These are phyloP conservation scores for Colletotrichum tofieldiae DNA, from an alignment of 2,329 filamentous ascomycete genomes.

Conservation along the genomic window DNA sequence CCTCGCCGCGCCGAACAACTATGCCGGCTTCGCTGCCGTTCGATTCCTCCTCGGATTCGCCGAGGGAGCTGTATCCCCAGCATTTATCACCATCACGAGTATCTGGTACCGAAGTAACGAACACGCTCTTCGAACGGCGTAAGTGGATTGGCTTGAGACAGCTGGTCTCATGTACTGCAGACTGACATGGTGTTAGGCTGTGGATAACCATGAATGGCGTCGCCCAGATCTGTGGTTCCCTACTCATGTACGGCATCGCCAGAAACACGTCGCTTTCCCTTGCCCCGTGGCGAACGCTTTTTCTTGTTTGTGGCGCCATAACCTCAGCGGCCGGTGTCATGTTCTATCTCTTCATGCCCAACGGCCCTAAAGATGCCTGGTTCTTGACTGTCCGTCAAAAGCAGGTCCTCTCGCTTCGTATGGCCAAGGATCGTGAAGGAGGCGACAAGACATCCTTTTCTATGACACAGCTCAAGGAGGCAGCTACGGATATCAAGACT, in stretches of 20 bases:
- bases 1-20: constrained; percentile 58
- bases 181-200: constrained; percentile 43
- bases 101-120: constrained; percentile 52
- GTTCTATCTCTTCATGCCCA: constrained; percentile 65
- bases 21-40: constrained; percentile 56
- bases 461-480: constrained; percentile 59
- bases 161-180: neutral
- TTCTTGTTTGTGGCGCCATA: constrained; percentile 65
- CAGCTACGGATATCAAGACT: constrained; percentile 59
- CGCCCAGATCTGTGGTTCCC: constrained; percentile 48
- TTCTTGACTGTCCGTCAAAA: constrained; percentile 62
- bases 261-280: constrained; percentile 56
- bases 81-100: constrained; percentile 53
- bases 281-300: constrained; percentile 63
- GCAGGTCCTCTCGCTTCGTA: constrained; percentile 55
- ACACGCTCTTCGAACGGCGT: constrained; percentile 50
- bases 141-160: neutral
- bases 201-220: constrained; percentile 52
- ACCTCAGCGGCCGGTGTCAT: constrained; percentile 59
- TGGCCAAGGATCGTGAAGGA: constrained; percentile 52
- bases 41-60: constrained; percentile 60
- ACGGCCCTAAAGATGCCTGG: constrained; percentile 63
- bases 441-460: constrained; percentile 61
- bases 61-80: constrained; percentile 52
- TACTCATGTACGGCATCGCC: constrained; percentile 59